Base-by-base conservation (phyloP, 1,284 basidiomycete genomes). In the Xanthoconium separans region DNA sequence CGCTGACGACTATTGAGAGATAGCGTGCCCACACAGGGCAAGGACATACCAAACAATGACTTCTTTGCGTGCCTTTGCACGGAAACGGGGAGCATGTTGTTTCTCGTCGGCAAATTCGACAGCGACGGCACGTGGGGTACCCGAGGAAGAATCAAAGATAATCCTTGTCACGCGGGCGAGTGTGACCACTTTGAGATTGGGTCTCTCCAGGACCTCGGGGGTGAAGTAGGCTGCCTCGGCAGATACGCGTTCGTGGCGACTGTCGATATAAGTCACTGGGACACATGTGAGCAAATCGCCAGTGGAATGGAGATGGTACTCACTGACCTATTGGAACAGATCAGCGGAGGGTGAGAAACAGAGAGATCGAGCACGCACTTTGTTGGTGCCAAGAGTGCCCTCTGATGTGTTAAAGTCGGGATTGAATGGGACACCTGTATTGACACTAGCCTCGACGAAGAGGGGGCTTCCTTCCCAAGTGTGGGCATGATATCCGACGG, bases 181-280 rank as follows among this genome's bases (percentile, higher is more conserved):
- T 10, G 78, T 77, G 1, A 76, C 75, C 29, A 89, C 78, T 30
- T 75, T 84, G 30, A 89, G 73, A 61, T 89, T 89, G 16, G 77
- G 77, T 39, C 87, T 76, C 3, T 75, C 72, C 9, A 88, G 74
- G 2, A 87, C 85, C 0, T 80, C 74, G 1, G 77, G 69, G 0
- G 85, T 87, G 27, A 89, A 74, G 61, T 89, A 89, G 0, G 82
- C 83, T 2, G 77, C 71, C 61, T 88, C 84, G 0, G 83, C 77
- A 1, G 84, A 82, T 2, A 83, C 82, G 2, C 87, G 80, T 53
- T 69, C 66, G 34, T 74, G 75, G 9, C 71, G 74, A 18, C 73
- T 57, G 59, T 81, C 74, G 48, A 87, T 75, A 59, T 82, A 89
- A 0, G 84, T 85, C 82, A 86, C 85, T 87, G 29, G 13, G 2